Percentiles rank a stretch among this genome's conserved stretches.
Conservation (phyloP, 495 filamentous ascomycete species). For the Parathielavia appendiculata region DNA sequence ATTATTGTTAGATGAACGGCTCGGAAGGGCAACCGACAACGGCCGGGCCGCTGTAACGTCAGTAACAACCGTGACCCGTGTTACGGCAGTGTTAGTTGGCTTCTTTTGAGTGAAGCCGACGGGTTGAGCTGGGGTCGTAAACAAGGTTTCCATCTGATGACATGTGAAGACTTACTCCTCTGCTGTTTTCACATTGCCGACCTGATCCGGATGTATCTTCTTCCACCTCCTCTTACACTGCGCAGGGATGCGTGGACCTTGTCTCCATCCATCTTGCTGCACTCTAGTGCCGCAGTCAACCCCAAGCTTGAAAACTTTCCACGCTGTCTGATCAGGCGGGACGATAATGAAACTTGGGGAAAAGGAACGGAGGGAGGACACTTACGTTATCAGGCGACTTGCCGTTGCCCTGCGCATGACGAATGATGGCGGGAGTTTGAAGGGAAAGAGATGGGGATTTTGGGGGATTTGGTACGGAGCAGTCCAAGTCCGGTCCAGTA, state of each 20-base stretch:
- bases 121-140: not conserved
- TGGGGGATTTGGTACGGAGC: too few relatives aligned
- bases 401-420: too few relatives aligned
- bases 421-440: not conserved
- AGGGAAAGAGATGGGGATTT: not conserved
- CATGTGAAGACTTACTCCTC: too few relatives aligned
- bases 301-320: too few relatives aligned
- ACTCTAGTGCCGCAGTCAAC: too few relatives aligned
- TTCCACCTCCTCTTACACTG: not conserved
- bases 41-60: constrained; percentile 9
- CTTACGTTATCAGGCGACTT: too few relatives aligned
- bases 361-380: too few relatives aligned
- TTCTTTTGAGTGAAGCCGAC: not conserved
- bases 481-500: too few relatives aligned
- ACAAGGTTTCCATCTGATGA: too few relatives aligned
- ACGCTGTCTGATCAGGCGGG: too few relatives aligned
- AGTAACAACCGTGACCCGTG: not conserved
- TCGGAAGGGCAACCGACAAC: constrained; percentile 24
- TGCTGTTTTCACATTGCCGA: not conserved
- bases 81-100: not conserved
- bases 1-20: constrained; percentile 11
- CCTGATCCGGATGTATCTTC: constrained; percentile 1
- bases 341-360: too few relatives aligned
- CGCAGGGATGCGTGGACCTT: not conserved
- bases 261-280: not conserved